These are phyloP conservation scores for Thyridium curvatum DNA, from an alignment of 2,329 filamentous ascomycete species.

Conservation along the genomic window DNA sequence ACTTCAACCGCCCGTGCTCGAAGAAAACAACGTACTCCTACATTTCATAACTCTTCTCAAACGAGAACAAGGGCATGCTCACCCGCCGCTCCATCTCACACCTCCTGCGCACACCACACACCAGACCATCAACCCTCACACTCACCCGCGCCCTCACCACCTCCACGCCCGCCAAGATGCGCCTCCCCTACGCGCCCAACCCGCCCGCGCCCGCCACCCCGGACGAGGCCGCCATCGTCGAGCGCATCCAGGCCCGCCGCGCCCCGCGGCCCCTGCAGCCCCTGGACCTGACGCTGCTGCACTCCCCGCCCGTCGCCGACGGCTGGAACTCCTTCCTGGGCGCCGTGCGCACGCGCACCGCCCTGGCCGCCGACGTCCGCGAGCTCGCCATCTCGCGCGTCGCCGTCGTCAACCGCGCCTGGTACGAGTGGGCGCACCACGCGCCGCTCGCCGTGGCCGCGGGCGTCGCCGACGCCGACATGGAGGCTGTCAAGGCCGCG, in stretches of 20 bases:
- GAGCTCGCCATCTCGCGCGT: constrained; percentile 79
- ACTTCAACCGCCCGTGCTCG: no score
- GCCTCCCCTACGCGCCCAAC: constrained; percentile 57
- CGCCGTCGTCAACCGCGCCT: constrained; percentile 71
- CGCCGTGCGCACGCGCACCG: constrained; percentile 50
- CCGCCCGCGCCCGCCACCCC: constrained; percentile 36
- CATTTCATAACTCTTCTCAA: no score
- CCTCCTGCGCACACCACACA: no score
- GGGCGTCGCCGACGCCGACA: constrained; percentile 46
- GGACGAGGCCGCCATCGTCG: constrained; percentile 51
- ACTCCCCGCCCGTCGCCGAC: constrained; percentile 67
- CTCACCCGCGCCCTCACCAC: neutral
- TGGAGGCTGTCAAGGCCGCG: constrained; percentile 35
- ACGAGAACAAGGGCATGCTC: no score
- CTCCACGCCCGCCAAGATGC: constrained; percentile 41
- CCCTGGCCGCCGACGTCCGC: constrained; percentile 49
- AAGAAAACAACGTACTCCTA: no score
- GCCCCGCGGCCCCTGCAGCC: constrained; percentile 63
- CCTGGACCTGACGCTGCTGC: constrained; percentile 70
- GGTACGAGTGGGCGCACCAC: constrained; percentile 82
- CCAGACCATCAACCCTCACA: constrained; percentile 15
- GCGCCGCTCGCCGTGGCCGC: constrained; percentile 58
- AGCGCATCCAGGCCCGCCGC: constrained; percentile 59
- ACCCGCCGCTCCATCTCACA: no score
- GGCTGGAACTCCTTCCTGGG: constrained; percentile 69